A percentile compares a stretch with the other conserved stretches of the same genome.
Evolutionary conservation across 2,329 filamentous ascomycete species (phyloP).

Genomic region (Metarhizium album): DNA sequence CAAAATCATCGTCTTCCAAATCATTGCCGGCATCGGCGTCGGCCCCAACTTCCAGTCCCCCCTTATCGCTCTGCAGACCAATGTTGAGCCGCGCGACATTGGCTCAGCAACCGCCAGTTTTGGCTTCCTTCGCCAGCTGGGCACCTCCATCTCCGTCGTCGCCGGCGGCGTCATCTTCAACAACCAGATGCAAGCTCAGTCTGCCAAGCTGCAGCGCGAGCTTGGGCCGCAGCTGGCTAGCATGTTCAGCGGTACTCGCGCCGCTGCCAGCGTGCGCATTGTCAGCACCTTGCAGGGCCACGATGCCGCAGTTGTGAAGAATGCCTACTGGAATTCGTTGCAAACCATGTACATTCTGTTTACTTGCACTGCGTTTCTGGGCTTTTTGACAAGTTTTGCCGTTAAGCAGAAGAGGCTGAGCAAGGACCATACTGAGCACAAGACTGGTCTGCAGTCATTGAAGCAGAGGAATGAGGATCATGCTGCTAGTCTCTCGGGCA

Average conservation of each 20-base stretch:
- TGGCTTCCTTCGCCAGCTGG: constrained; percentile 57
- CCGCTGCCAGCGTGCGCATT: constrained; percentile 48
- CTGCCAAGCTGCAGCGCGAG: constrained; percentile 32
- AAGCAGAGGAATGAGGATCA: constrained; percentile 18
- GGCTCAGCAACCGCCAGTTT: constrained; percentile 59
- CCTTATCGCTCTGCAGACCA: constrained; percentile 56
- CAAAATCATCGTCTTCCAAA: constrained; percentile 50
- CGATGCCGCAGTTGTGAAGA: constrained; percentile 31
- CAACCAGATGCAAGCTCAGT: constrained; percentile 55
- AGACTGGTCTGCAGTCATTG: constrained; percentile 42
- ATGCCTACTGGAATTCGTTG: constrained; percentile 38
- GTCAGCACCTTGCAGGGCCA: constrained; percentile 39
- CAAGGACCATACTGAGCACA: constrained; percentile 45
- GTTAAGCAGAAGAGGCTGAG: constrained; percentile 39
- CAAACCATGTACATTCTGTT: constrained; percentile 49
- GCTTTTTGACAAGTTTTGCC: constrained; percentile 35
- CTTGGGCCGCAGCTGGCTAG: constrained; percentile 40
- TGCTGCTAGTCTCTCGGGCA: constrained; percentile 3
- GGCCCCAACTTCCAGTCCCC: constrained; percentile 61
- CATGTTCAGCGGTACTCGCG: constrained; percentile 45
- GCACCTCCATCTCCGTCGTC: constrained; percentile 57
- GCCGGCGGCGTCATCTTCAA: constrained; percentile 72
- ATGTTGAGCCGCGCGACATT: constrained; percentile 50
- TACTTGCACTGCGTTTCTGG: constrained; percentile 35
- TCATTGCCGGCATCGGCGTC: constrained; percentile 52